Conservation (phyloP, 257 asterid species). For the Leonotis leonurus region DNA sequence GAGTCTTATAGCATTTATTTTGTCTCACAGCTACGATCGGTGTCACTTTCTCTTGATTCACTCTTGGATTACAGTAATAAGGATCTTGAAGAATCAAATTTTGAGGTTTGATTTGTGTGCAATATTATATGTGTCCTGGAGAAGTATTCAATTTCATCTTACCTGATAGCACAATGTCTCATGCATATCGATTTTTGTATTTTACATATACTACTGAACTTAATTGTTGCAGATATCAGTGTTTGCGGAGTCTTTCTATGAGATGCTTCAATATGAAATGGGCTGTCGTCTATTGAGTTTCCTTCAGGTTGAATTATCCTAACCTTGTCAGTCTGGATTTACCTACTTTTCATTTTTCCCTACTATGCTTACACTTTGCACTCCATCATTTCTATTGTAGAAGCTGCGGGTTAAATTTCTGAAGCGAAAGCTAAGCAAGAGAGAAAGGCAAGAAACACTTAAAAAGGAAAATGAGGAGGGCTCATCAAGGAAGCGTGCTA, state of each 20-base stretch:
- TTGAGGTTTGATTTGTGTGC: conserved; percentile 81
- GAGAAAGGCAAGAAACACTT: conserved; percentile 54
- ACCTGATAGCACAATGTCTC: background rate
- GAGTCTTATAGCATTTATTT: conserved; percentile 9
- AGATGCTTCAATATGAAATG: conserved; percentile 93
- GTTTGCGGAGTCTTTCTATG: conserved; percentile 82
- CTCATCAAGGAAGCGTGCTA: conserved; percentile 49
- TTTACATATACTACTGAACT: too few relatives aligned
- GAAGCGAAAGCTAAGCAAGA: conserved; percentile 66
- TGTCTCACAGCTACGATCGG: conserved; percentile 56
- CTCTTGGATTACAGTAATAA: conserved; percentile 75
- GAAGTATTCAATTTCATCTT: background rate
- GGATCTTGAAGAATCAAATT: conserved; percentile 73
- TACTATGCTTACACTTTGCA: background rate
- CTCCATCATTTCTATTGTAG: conserved; percentile 35
- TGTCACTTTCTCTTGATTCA: conserved; percentile 90
- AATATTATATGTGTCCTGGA: background rate
- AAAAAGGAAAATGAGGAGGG: conserved; percentile 40
- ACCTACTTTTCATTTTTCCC: background rate
- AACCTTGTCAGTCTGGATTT: conserved; percentile 1
- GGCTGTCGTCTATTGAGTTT: conserved; percentile 72
- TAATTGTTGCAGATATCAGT: conserved; percentile 74
- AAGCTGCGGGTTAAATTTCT: conserved; percentile 44
- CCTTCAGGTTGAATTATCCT: conserved; percentile 68
- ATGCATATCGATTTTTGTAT: background rate